Percentiles rank a stretch among this genome's conserved stretches.
Evolutionary conservation across 1,284 basidiomycete species (phyloP).

Genomic region (Pisolithus thermaeus): DNA sequence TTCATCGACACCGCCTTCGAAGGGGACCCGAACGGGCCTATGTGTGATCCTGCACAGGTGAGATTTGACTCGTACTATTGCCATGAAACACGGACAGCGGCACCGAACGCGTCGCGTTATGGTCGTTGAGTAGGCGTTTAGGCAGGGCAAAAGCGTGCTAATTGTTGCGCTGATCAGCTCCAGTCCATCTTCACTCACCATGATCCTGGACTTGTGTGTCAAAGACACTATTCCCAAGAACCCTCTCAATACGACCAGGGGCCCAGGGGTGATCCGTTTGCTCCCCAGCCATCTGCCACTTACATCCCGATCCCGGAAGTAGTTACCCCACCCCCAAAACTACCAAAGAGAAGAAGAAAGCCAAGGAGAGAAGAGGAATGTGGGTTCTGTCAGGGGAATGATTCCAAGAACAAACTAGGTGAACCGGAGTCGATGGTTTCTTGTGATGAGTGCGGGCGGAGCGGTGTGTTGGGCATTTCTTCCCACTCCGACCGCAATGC

Average conservation of each 20-base stretch:
- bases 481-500: constrained; percentile 23
- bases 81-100: constrained; percentile 8
- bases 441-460: constrained; percentile 64
- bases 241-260: constrained; percentile 55
- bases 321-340: constrained; percentile 33
- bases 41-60: constrained; percentile 22
- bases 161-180: constrained; percentile 18
- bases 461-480: constrained; percentile 35
- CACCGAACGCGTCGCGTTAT: constrained; percentile 49
- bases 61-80: constrained; percentile 19
- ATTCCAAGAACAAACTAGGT: constrained; percentile 49
- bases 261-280: constrained; percentile 77
- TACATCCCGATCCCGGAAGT: constrained; percentile 42
- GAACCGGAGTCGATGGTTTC: constrained; percentile 60
- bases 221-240: constrained; percentile 31
- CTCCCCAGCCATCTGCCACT: constrained; percentile 48
- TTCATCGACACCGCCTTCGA: constrained; percentile 50
- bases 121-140: constrained; percentile 19
- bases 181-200: constrained; percentile 13
- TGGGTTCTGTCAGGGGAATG: constrained; percentile 61
- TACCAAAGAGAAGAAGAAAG: constrained; percentile 48
- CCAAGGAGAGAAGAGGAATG: constrained; percentile 55
- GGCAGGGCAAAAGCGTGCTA: constrained; percentile 13
- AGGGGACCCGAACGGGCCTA: constrained; percentile 18
- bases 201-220: constrained; percentile 8